These are phyloP conservation scores for Aspergillus sergii DNA, from an alignment of 2,329 filamentous ascomycete species.

Conservation along the genomic window DNA sequence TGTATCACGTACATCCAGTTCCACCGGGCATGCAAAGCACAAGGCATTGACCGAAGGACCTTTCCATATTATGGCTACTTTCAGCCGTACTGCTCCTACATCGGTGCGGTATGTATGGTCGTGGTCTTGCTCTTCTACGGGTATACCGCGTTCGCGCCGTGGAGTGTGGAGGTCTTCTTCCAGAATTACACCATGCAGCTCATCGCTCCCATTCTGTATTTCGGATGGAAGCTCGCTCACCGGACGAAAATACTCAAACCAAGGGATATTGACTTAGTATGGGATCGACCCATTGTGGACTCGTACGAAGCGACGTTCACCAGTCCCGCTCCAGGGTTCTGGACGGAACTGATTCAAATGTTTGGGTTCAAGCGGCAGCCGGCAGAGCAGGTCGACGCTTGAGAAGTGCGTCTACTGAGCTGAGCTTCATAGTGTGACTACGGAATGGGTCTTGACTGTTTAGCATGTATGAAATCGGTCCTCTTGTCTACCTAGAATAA, in stretches of 20 bases:
- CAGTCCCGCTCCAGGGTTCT: not conserved
- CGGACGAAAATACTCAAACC: constrained; percentile 59
- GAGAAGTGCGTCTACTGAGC: not conserved
- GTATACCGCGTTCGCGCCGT: constrained; percentile 69
- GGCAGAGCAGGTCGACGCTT: not conserved
- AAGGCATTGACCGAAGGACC: constrained; percentile 65
- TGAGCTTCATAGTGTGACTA: not conserved
- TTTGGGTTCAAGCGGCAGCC: not conserved
- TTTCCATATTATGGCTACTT: constrained; percentile 68
- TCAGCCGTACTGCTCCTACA: constrained; percentile 72
- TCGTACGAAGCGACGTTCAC: not conserved
- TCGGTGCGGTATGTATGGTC: constrained; percentile 62
- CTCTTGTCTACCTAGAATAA: no score
- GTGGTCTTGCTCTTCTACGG: constrained; percentile 72
- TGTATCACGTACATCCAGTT: constrained; percentile 71
- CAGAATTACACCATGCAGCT: constrained; percentile 69
- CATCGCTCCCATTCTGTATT: constrained; percentile 65
- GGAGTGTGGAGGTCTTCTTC: constrained; percentile 67
- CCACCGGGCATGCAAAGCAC: constrained; percentile 65
- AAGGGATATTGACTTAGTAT: constrained; percentile 58
- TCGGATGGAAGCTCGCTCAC: constrained; percentile 69
- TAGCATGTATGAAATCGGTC: no score
- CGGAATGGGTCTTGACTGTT: no score
- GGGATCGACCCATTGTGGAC: not conserved
- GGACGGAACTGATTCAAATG: not conserved